A percentile compares a stretch with the other conserved stretches of the same genome.
These are phyloP conservation scores for Sparassis latifolia DNA, from an alignment of 1,284 basidiomycete species.

Conservation along the genomic window DNA sequence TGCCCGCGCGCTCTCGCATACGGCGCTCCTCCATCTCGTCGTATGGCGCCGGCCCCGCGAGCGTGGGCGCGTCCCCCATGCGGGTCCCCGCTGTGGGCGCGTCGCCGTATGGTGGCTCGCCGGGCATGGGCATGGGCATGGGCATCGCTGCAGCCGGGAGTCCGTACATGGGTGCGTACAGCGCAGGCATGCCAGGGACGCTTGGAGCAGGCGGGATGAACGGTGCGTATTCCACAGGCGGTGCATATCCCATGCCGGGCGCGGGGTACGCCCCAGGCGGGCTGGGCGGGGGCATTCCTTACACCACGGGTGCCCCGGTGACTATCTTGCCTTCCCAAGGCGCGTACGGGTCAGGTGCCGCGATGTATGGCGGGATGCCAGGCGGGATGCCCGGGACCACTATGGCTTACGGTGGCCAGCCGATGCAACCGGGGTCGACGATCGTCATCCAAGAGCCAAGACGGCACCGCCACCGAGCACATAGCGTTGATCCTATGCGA, in stretches of 20 bases:
- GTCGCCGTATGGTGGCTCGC: background rate
- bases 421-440: conserved; percentile 13
- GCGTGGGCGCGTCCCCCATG: background rate
- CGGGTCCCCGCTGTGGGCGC: background rate
- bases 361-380: background rate
- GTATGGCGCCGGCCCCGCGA: background rate
- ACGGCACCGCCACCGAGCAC: conserved; percentile 18
- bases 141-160: background rate
- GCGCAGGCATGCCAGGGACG: conserved; percentile 6
- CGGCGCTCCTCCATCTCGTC: background rate
- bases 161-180: background rate
- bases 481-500: conserved; percentile 3
- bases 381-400: background rate
- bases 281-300: background rate
- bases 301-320: background rate
- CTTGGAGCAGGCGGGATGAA: background rate
- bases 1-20: background rate
- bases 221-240: conserved; percentile 1
- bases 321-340: background rate
- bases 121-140: background rate
- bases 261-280: conserved; percentile 2
- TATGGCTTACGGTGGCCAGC: conserved; percentile 2
- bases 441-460: conserved; percentile 13
- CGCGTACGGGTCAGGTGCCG: conserved; percentile 1
- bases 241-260: background rate